phyloP scores from a whole-genome alignment of 2,329 filamentous ascomycete genomes.

The Zymoseptoria crescenta region DNA sequence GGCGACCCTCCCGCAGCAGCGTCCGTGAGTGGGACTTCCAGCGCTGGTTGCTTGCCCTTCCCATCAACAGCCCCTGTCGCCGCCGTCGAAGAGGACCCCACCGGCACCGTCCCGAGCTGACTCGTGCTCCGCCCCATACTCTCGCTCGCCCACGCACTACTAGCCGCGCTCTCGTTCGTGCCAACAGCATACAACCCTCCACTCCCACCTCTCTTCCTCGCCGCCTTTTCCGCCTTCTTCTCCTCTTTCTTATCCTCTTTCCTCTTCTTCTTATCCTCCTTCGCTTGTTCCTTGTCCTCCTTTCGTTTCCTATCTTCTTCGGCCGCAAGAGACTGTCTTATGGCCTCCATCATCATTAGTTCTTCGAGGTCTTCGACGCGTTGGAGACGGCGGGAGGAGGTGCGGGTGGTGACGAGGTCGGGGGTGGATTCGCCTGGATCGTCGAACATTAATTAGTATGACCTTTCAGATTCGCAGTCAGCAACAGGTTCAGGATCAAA shows the following conservation, averaged over 20 bases:
- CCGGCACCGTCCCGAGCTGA: constrained; percentile 41
- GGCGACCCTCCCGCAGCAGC: neutral
- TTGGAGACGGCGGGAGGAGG: constrained; percentile 44
- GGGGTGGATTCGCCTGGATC: neutral
- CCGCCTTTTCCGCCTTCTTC: constrained; percentile 62
- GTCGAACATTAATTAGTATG: constrained; percentile 21
- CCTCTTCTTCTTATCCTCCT: constrained; percentile 75
- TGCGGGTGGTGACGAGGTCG: constrained; percentile 29
- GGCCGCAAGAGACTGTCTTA: constrained; percentile 78
- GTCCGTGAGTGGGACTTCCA: constrained; percentile 23
- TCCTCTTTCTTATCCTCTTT: constrained; percentile 60
- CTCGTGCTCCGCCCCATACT: constrained; percentile 37
- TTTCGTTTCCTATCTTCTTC: constrained; percentile 89
- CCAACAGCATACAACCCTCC: constrained; percentile 49
- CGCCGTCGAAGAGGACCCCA: too few relatives aligned
- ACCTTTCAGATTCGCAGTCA: neutral
- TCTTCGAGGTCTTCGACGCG: constrained; percentile 87
- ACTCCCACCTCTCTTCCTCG: constrained; percentile 53
- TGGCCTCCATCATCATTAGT: constrained; percentile 98
- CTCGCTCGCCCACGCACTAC: constrained; percentile 25
- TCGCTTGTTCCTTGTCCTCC: constrained; percentile 70
- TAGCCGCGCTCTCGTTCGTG: constrained; percentile 26
- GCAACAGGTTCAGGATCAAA: neutral
- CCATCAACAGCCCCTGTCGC: too few relatives aligned
- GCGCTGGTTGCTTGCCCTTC: constrained; percentile 43